Base-by-base conservation (phyloP, 1,139 yeast species). In the Taphrina sp. region DNA sequence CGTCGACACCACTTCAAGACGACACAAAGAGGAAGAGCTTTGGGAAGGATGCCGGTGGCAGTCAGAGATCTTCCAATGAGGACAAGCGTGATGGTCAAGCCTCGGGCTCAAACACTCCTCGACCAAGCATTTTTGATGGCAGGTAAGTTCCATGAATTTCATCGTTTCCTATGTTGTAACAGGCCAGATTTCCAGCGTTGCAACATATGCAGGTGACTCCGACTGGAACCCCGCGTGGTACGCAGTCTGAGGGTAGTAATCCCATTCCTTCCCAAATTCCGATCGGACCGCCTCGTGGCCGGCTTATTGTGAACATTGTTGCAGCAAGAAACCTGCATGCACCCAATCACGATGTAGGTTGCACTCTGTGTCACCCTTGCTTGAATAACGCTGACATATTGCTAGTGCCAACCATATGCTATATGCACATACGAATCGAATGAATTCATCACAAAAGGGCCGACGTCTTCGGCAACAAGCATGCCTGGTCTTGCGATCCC, bases 371-470 rank as follows among this genome's bases (percentile, higher is more conserved):
- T n/a, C n/a, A n/a, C n/a, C n/a, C n/a, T n/a, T n/a, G n/a, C n/a
- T n/a, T n/a, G n/a, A n/a, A n/a, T n/a, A n/a, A n/a, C n/a, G n/a
- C n/a, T n/a, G n/a, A n/a, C n/a, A n/a, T n/a, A n/a, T 20, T 31
- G 52, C 12, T 17, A 49, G 54, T 49, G 46, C 16, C 43, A 22
- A 26, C 54, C 54, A 2, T 90, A 90, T 68, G 96, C 87, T 22
- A 96, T 90, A 31, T 87, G 95, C 69, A 86, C 95, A 1, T 90
- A 86, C 72, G 96, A 89, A 67, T 84, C 94, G 61, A 84, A 95
- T 1, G 97, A 90, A 71, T 86, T 83, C 63, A 89, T 90, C 60
- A 82, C 95, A 24, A 81, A 82, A 61, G 90, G 92, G 14, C 89
- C 94, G 14, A 52, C 2, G 46, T 31, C 29, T 45, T 29, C 57